Evolutionary conservation across 2,329 filamentous ascomycete genomes (phyloP).

Genomic region (Stachybotrys chlorohalonatus): DNA sequence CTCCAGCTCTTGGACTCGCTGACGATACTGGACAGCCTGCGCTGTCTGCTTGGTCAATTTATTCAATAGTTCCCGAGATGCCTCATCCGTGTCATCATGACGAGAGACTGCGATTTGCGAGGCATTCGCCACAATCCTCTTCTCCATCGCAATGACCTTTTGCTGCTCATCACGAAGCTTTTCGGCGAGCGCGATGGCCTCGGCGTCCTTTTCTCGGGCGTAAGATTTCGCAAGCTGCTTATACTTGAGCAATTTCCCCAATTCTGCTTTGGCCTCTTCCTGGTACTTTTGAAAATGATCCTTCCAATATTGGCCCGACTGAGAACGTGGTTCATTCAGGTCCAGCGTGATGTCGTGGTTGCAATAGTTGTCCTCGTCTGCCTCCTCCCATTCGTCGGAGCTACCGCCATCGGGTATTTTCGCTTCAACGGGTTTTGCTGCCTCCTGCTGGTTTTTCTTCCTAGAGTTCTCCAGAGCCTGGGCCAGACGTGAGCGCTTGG

Average conservation of each 20-base stretch:
- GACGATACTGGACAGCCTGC: constrained; percentile 47
- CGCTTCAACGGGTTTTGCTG: constrained; percentile 3
- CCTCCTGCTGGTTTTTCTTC: constrained; percentile 3
- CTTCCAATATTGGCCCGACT: constrained; percentile 75
- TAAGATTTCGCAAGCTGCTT: constrained; percentile 73
- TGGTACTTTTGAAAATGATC: constrained; percentile 67
- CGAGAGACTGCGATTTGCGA: constrained; percentile 38
- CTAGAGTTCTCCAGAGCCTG: constrained; percentile 35
- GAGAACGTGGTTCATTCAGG: constrained; percentile 63
- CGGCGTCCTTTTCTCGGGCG: constrained; percentile 66
- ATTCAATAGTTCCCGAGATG: constrained; percentile 38
- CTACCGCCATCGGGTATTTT: constrained; percentile 11
- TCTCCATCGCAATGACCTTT: constrained; percentile 56
- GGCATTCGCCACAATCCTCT: constrained; percentile 50
- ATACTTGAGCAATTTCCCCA: constrained; percentile 70
- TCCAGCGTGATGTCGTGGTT: constrained; percentile 60
- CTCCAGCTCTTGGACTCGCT: constrained; percentile 51
- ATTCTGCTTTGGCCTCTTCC: constrained; percentile 60
- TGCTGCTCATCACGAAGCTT: constrained; percentile 60
- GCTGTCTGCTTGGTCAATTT: constrained; percentile 50
- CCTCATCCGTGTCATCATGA: constrained; percentile 25
- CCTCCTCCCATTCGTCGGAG: constrained; percentile 45
- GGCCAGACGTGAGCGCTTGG: constrained; percentile 33
- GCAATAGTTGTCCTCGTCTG: constrained; percentile 30
- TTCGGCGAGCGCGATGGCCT: constrained; percentile 56